Evolutionary conservation across 768 basidiomycete genomes (phyloP).

Genomic region (Pholiota molesta): DNA sequence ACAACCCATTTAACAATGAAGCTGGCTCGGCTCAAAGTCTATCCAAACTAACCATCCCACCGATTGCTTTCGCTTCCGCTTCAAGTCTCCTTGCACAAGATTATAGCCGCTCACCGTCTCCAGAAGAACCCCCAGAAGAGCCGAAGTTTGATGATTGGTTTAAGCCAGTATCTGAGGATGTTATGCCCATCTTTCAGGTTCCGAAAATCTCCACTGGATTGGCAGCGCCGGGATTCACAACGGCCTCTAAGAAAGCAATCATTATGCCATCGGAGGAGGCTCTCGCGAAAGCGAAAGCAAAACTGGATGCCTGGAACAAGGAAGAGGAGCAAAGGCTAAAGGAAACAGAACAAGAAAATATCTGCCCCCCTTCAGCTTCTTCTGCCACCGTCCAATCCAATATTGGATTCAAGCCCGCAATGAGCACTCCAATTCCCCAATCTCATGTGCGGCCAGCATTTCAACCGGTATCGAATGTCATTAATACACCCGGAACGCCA

Average conservation of each 20-base stretch:
- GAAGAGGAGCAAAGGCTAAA: constrained; percentile 29
- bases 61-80: constrained; percentile 32
- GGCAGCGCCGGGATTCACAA: constrained; percentile 29
- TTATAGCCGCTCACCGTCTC: constrained; percentile 38
- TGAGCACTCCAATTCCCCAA: constrained; percentile 17
- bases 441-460: constrained; percentile 38
- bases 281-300: constrained; percentile 55
- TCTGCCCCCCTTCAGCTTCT: not conserved
- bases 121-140: constrained; percentile 40
- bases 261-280: constrained; percentile 57
- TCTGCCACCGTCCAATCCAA: not conserved
- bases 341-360: constrained; percentile 24
- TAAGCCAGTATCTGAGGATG: constrained; percentile 31
- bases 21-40: constrained; percentile 15
- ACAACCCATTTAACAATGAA: constrained; percentile 42
- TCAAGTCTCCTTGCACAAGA: constrained; percentile 21
- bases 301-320: constrained; percentile 50
- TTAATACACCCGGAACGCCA: constrained; percentile 43
- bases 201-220: constrained; percentile 12
- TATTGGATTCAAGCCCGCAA: constrained; percentile 26
- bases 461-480: constrained; percentile 38
- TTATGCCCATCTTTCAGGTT: constrained; percentile 18
- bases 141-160: constrained; percentile 56
- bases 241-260: constrained; percentile 34
- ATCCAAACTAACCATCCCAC: constrained; percentile 3